Evolutionary conservation across 176 grass and related monocot species (phyloP).

Genomic region (Raddia guianensis): DNA sequence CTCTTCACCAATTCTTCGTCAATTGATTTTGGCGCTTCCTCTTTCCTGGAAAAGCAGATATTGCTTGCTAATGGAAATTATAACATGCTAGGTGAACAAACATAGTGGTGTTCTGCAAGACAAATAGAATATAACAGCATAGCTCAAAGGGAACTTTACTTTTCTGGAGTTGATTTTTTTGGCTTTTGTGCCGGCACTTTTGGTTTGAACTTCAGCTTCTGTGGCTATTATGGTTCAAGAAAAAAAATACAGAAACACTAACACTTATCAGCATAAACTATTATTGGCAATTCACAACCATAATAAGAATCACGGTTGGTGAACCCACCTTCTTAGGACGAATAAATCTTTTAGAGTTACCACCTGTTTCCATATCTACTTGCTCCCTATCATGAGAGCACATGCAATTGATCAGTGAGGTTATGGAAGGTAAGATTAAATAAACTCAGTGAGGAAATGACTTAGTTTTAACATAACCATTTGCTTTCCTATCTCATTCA

Average conservation of each 20-base stretch:
- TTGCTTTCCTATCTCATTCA: background rate
- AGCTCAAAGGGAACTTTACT: conserved; percentile 38
- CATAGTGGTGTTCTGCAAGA: too few species aligned
- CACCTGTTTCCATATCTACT: conserved; percentile 30
- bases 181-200: conserved; percentile 54
- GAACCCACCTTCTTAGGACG: conserved; percentile 32
- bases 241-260: background rate
- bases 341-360: conserved; percentile 22
- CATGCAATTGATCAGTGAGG: background rate
- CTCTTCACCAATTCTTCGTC: conserved; percentile 56
- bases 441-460: background rate
- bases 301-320: background rate
- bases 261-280: background rate
- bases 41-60: conserved; percentile 36
- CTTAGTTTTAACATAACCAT: background rate
- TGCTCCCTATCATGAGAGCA: conserved; percentile 5
- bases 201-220: conserved; percentile 68
- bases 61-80: background rate
- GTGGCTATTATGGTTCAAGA: background rate
- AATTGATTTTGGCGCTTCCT: conserved; percentile 47
- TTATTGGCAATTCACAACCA: background rate
- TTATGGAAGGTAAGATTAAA: background rate
- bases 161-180: conserved; percentile 38
- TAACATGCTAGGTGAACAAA: background rate
- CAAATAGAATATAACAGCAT: background rate